Evolutionary conservation across 2,329 filamentous ascomycete genomes (phyloP), one percentile per base, ranked within the genome.

Genomic region (Trichoderma arundinaceum): DNA sequence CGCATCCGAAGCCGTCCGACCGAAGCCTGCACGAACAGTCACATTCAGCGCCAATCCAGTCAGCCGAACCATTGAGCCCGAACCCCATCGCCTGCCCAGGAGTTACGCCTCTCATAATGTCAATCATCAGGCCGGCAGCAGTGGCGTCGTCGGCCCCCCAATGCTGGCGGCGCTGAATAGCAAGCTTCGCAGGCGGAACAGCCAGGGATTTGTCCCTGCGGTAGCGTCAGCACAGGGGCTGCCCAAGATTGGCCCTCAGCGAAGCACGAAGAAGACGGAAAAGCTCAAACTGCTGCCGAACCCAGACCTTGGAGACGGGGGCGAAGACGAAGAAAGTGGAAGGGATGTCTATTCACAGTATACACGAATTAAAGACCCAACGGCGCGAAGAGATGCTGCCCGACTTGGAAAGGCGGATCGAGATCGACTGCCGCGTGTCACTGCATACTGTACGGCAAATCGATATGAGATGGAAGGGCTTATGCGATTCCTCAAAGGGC

Each of bases 321-420:
- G 83, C 71, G 83, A 69, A 7, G 94, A 98, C 68, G 94, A 97
- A 73, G 94, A 97, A 78, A 95, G 92, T 73, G 93, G 94, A 9
- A 85, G 94, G 69, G 95, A 99, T 76, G 95, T 99, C 38, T 99
- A 99, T 80, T 94, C 94, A 32, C 95, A 99, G 77, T 98, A 97
- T 77, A 97, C 94, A 8, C 87, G 95, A 51, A 99, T 99, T 79
- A 98, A 98, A 77, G 95, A 99, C 74, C 94, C 94, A 0, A 97
- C 90, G 0, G 95, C 95, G 8, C 84, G 95, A 68, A 87, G 95
- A 72, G 94, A 98, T 82, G 95, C 95, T 15, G 95, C 95, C 33
- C 84, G 94, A 64, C 79, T 99, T 46, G 95, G 95, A 43, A 99
- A 98, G 77, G 94, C 94, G 44, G 95, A 99, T 76, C 86, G 95